Conservation (phyloP, 352 stramenopile genomes). For the Globisporangium iwayamae region DNA sequence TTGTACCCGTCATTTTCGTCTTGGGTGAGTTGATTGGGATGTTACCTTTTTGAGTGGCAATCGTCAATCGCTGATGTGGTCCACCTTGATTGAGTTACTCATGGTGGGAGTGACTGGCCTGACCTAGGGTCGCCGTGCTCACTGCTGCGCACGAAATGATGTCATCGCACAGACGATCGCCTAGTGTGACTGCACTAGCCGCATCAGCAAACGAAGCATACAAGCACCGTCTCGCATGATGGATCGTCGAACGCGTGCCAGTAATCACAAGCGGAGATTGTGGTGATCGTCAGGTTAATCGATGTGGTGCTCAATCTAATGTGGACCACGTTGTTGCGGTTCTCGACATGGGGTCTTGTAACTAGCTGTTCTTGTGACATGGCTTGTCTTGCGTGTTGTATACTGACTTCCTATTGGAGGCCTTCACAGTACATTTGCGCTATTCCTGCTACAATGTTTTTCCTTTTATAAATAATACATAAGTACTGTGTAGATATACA, state of each 20-base stretch:
- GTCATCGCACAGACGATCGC: too few species aligned
- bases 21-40: neutral
- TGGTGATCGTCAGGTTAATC: conserved; percentile 1
- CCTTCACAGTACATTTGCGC: neutral
- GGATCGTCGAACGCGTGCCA: neutral
- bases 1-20: neutral
- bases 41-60: conserved; percentile 3
- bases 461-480: neutral
- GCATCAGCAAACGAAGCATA: too few species aligned
- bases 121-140: neutral
- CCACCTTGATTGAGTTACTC: conserved; percentile 3
- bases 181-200: too few species aligned
- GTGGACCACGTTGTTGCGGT: neutral
- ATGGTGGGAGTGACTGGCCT: neutral
- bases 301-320: neutral
- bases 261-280: conserved; percentile 3
- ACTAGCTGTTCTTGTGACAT: neutral
- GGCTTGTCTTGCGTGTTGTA: neutral
- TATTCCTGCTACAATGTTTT: neutral
- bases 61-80: neutral
- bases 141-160: too few species aligned
- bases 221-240: neutral
- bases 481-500: neutral
- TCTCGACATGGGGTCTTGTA: neutral
- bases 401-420: neutral